Evolutionary conservation across 805 yeast genomes (phyloP).

Genomic region (Candida namnaoensis): DNA sequence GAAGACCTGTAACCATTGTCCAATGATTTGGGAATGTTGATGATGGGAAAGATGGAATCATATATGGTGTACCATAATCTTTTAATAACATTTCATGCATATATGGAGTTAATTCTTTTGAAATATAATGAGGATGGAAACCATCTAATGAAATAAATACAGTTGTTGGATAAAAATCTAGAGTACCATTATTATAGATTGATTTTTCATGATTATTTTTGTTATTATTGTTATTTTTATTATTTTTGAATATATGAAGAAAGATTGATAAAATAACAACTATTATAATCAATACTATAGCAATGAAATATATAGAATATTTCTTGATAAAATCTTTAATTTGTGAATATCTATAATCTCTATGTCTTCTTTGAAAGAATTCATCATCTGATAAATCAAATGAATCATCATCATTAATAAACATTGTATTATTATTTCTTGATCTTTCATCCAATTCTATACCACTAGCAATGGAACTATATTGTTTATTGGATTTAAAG

Average conservation of each 20-base stretch:
- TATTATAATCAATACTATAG: slow-evolving; percentile 4
- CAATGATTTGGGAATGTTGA: slow-evolving; percentile 90
- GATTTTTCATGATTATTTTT: neutral
- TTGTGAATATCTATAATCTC: neutral
- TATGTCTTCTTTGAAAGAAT: slow-evolving; percentile 12
- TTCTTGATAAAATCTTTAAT: slow-evolving; percentile 1
- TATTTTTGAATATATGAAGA: too few relatives aligned
- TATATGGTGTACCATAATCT: slow-evolving; percentile 65
- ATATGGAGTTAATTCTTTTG: slow-evolving; percentile 58
- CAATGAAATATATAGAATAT: slow-evolving; percentile 1
- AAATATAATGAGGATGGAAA: slow-evolving; percentile 83
- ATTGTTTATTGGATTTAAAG: neutral
- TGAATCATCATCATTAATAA: slow-evolving; percentile 11
- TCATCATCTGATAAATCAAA: slow-evolving; percentile 20
- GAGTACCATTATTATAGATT: slow-evolving; percentile 14
- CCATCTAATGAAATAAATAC: slow-evolving; percentile 78
- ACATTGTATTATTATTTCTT: neutral
- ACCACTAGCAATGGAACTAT: slow-evolving; percentile 8
- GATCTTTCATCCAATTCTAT: slow-evolving; percentile 12
- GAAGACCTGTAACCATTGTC: slow-evolving; percentile 80
- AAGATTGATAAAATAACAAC: slow-evolving; percentile 12
- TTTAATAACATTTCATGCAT: slow-evolving; percentile 47
- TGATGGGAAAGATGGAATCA: slow-evolving; percentile 83
- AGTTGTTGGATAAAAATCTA: slow-evolving; percentile 55
- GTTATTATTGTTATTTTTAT: too few relatives aligned